These are phyloP conservation scores for Ustilago esculenta DNA, from an alignment of 1,284 basidiomycete species.

Conservation along the genomic window DNA sequence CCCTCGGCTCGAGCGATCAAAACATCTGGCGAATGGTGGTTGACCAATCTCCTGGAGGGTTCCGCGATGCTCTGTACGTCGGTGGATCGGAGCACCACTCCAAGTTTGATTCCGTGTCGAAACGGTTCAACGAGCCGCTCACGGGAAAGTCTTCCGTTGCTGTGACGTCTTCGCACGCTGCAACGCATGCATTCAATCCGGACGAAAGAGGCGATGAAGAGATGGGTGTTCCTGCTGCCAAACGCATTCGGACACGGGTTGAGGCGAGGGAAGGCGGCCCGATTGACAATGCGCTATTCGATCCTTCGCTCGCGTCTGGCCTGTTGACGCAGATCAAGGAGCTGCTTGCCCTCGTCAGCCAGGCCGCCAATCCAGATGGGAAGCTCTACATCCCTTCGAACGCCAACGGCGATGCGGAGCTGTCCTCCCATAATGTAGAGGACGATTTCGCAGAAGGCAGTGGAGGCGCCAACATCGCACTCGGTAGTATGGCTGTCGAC, in stretches of 20 bases:
- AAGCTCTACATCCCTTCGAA: conserved; percentile 12
- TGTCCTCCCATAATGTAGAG: too few species aligned
- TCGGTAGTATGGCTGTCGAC: conserved; percentile 33
- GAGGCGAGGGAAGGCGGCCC: not conserved
- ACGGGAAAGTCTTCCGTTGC: not conserved
- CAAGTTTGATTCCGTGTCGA: conserved; percentile 44
- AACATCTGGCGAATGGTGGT: conserved; percentile 44
- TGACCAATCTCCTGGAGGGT: conserved; percentile 48
- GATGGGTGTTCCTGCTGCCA: conserved; percentile 19
- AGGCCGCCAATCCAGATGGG: conserved; percentile 12
- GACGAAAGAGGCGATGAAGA: conserved; percentile 6
- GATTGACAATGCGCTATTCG: conserved; percentile 27
- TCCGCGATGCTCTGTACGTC: conserved; percentile 56
- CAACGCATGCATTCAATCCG: conserved; percentile 6
- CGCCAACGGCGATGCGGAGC: not conserved
- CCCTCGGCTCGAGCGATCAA: not conserved
- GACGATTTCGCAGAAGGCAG: conserved; percentile 9
- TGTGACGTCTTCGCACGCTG: conserved; percentile 9
- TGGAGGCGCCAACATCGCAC: conserved; percentile 23
- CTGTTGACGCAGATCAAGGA: conserved; percentile 30
- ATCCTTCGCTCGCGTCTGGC: conserved; percentile 14
- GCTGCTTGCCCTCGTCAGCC: conserved; percentile 13
- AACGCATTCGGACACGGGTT: not conserved
- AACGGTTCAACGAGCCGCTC: conserved; percentile 33
- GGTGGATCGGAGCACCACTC: conserved; percentile 57